Evolutionary conservation across 257 asterid genomes (phyloP).

Genomic region (Apocynum venetum): DNA sequence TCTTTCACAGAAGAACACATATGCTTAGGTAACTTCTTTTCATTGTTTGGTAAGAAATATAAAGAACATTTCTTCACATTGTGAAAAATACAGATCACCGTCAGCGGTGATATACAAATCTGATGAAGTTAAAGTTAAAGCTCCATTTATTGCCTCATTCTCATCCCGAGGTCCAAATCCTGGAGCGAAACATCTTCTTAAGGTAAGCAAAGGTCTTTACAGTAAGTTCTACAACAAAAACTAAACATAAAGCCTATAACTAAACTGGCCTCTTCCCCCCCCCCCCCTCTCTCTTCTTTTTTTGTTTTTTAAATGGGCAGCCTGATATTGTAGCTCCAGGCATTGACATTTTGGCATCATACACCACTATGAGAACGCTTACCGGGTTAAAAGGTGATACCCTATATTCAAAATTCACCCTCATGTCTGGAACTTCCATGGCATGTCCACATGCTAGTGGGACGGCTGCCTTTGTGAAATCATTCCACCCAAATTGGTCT

Average conservation of each 20-base stretch:
- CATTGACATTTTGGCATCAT: slow-evolving; percentile 81
- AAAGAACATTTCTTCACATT: not conserved
- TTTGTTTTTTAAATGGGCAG: slow-evolving; percentile 28
- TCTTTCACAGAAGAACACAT: not conserved
- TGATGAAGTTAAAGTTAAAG: slow-evolving; percentile 51
- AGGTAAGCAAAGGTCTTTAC: slow-evolving; percentile 39
- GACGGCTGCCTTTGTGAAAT: slow-evolving; percentile 78
- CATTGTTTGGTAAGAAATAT: not conserved
- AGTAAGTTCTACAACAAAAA: not conserved
- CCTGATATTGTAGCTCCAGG: slow-evolving; percentile 94
- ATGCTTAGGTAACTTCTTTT: not conserved
- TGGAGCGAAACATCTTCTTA: slow-evolving; percentile 54
- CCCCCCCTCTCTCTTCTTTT: not conserved
- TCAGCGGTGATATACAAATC: slow-evolving; percentile 63
- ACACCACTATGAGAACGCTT: slow-evolving; percentile 63
- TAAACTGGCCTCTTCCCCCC: not conserved
- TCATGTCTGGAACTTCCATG: slow-evolving; percentile 98
- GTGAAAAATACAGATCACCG: slow-evolving; percentile 52
- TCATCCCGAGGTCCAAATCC: slow-evolving; percentile 87
- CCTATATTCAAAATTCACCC: slow-evolving; percentile 54
- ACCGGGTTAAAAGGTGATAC: slow-evolving; percentile 72
- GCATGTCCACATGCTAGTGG: slow-evolving; percentile 90
- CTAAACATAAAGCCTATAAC: not conserved
- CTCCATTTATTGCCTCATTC: slow-evolving; percentile 81
- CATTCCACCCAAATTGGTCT: slow-evolving; percentile 82